Base-by-base conservation (phyloP, 2,329 filamentous ascomycete genomes). In the Trichophaea hybrida region DNA sequence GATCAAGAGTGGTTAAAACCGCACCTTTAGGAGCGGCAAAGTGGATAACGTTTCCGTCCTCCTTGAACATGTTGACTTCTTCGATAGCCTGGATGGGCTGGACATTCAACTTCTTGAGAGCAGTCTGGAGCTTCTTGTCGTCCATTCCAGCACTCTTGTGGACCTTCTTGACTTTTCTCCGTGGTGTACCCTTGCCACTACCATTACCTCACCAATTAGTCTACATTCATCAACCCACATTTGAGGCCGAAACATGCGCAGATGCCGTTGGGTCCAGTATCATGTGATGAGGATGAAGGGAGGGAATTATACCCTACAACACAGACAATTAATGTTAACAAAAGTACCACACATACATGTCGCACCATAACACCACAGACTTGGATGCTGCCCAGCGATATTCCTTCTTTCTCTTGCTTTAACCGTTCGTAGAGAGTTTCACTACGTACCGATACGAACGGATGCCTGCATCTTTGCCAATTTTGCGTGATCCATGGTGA, bases 11-110 rank as follows among this genome's bases (percentile, higher is more conserved):
- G 13, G 5, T 17, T 12, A 51, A 6, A 37, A n/a, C 78, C 82
- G 73, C 78, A 97, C 93, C 93, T 81, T 96, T 96, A 70, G 93
- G 93, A 72, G 88, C 88, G 71, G 88, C 86, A 75, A 98, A 98
- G 83, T 98, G 93, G 73, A 98, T 97, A 75, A 98, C 93, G 76
- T 98, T 98, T 76, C 93, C 93, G 74, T 98, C 93, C 74, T 87
- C 86, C 86, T 98, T 98, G 85, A 98, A 98, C 93, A 98, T 98
- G 85, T 98, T 98, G 75, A 98, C 93, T 81, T 98, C 93, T 84
- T 98, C 93, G 71, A 98, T 98, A 68, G 87, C 88, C 80, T 94
- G 90, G 77, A 98, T 97, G 72, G 93, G 93, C 83, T 98, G 93
- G 62, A 94, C 91, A 78, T 97, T 97, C 75, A 98, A 84, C 86